phyloP scores from a whole-genome alignment of 73 alveolate species.

The Blepharisma japonicum region DNA sequence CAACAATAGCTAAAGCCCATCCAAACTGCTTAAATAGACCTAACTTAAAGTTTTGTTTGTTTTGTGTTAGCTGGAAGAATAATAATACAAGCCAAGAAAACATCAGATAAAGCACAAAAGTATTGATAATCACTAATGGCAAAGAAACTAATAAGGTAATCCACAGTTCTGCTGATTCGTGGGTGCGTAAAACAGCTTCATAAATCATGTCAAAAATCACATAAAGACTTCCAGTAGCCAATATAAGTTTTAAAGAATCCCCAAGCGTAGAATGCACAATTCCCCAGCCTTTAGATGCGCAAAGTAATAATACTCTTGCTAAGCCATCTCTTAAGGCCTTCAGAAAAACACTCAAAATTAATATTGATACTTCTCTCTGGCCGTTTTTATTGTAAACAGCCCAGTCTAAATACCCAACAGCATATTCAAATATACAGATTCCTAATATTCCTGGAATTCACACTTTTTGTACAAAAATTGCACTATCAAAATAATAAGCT shows the following conservation, averaged over 20 bases:
- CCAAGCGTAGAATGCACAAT: not conserved
- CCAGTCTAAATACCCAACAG: slow-evolving; percentile 12
- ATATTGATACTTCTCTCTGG: not conserved
- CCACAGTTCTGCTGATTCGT: slow-evolving; percentile 2
- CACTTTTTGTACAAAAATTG: too few species aligned
- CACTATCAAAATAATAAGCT: too few species aligned
- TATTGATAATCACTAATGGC: not conserved
- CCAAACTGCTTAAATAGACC: slow-evolving; percentile 1
- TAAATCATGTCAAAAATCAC: not conserved
- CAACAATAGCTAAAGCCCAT: not conserved
- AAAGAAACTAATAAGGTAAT: not conserved
- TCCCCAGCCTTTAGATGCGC: slow-evolving; percentile 26
- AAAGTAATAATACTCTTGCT: not conserved
- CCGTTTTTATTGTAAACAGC: not conserved
- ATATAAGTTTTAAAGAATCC: not conserved
- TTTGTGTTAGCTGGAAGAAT: not conserved
- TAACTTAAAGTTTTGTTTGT: not conserved
- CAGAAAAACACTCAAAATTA: not conserved
- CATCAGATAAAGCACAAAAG: not conserved
- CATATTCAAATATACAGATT: not conserved
- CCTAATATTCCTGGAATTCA: not conserved
- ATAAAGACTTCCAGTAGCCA: not conserved
- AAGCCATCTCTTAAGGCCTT: slow-evolving; percentile 6
- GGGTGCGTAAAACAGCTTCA: not conserved
- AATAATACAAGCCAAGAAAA: slow-evolving; percentile 4